These are phyloP conservation scores for Pseudopediastrum boryanum DNA, from an alignment of 139 green algal species.

Conservation along the genomic window DNA sequence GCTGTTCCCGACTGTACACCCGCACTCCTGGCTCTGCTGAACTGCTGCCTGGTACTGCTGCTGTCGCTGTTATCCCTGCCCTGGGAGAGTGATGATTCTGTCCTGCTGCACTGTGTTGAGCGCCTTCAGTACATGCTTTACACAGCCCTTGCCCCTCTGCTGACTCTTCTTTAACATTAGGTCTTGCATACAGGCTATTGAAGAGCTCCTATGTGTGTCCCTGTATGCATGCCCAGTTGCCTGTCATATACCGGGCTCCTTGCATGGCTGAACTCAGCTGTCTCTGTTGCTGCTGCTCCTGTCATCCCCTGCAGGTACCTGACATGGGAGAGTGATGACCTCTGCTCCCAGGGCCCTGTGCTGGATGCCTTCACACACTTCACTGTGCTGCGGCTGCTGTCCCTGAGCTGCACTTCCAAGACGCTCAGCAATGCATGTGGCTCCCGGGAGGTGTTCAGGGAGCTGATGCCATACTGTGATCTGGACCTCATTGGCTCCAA, in stretches of 20 bases:
- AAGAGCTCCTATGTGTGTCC: no score
- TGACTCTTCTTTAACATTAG: not conserved
- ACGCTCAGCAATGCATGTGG: constrained; percentile 22
- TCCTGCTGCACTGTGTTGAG: no score
- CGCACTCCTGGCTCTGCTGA: no score
- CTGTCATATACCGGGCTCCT: not conserved
- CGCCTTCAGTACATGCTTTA: no score
- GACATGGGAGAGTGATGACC: constrained; percentile 37
- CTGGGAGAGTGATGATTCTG: no score
- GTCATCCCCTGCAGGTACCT: constrained; percentile 19
- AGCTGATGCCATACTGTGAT: constrained; percentile 25
- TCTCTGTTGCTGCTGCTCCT: not conserved
- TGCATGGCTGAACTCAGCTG: not conserved
- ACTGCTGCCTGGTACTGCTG: no score
- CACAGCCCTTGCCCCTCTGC: no score
- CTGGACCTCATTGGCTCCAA: constrained; percentile 10
- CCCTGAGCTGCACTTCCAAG: constrained; percentile 13
- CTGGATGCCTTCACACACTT: constrained; percentile 25
- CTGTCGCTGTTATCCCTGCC: no score
- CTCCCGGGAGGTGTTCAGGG: not conserved
- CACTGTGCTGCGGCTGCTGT: constrained; percentile 29
- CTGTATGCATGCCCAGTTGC: no score
- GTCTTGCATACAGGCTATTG: not conserved
- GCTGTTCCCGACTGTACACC: not conserved
- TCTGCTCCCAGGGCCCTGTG: constrained; percentile 16